Base-by-base conservation (phyloP, 1,139 yeast species). In the Kurtzmaniella quercitrusa region DNA sequence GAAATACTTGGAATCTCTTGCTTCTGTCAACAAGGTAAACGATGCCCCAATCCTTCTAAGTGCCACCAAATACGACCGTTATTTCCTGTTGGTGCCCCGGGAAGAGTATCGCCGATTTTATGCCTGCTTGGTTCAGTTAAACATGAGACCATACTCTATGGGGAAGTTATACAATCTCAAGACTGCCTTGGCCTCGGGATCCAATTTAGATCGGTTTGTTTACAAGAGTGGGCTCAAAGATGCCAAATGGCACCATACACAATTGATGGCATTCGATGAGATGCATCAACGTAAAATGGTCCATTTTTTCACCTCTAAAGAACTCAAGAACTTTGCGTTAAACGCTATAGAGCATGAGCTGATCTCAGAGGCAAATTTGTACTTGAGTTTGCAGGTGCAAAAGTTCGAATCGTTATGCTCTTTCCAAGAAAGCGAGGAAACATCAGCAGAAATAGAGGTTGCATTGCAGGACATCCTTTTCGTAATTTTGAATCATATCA, bases 181-280 rank as follows among this genome's bases (percentile, higher is more conserved):
- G 41, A 49, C 49, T 15, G 52, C 51, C 2, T 53, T 72, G 15
- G 45, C 55, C 29, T 49, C 47, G 8, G 74, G 75, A 1, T 55
- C 66, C 2, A 59, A 61, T 37, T 45, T 63, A 19, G 72, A 70
- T 3, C 57, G 58, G 39, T 66, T 62, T 45, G 57, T 69, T 3
- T 63, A 63, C 3, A 53, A 71, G 41, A 70, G 77, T 1, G 78
- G 78, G 0, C 53, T 59, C 46, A 41, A 65, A 3, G 52, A 61
- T 33, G 66, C 75, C 1, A 62, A 59, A 44, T 70, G 75, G 74
- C 72, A 68, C 45, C 61, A 69, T 45, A 58, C 66, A 1, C 52
- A 58, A 16, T 50, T 51, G 25, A 44, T 48, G 12, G 49, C 53
- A 1, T 53, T 62, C 16, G 43, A 47, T 5, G 55, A 48, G 3